A percentile compares a stretch with the other conserved stretches of the same genome.
Evolutionary conservation across 805 yeast genomes (phyloP).

Genomic region (Candida germanica): DNA sequence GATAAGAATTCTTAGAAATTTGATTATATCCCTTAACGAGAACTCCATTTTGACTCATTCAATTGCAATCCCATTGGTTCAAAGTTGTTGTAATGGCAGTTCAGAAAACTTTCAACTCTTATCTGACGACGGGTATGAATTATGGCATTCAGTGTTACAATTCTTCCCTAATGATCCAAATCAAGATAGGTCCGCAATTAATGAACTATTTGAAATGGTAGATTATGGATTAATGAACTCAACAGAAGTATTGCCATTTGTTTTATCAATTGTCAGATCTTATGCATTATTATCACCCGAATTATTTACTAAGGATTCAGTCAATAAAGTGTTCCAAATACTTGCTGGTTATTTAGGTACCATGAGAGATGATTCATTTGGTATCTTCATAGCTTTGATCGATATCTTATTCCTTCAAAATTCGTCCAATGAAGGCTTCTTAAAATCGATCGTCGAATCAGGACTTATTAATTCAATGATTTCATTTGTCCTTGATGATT

Average conservation of each 20-base stretch:
- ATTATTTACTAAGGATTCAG: constrained; percentile 34
- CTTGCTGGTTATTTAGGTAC: constrained; percentile 52
- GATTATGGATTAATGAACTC: constrained; percentile 60
- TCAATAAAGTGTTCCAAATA: constrained; percentile 43
- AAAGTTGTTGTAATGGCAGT: constrained; percentile 54
- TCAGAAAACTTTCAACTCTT: constrained; percentile 48
- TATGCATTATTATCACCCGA: constrained; percentile 52
- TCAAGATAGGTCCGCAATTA: constrained; percentile 32
- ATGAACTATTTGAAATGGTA: constrained; percentile 48
- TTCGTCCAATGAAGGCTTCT: constrained; percentile 21
- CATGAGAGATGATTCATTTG: constrained; percentile 70
- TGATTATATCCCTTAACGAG: constrained; percentile 54
- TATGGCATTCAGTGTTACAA: constrained; percentile 72
- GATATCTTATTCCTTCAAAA: constrained; percentile 46
- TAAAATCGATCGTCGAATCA: constrained; percentile 36
- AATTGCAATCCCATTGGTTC: constrained; percentile 63
- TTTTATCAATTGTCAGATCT: constrained; percentile 60
- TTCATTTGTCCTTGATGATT: constrained; percentile 39
- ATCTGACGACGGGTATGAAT: constrained; percentile 82
- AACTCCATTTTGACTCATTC: constrained; percentile 48
- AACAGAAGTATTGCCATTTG: constrained; percentile 69
- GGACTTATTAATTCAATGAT: constrained; percentile 45
- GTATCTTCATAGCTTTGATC: constrained; percentile 49
- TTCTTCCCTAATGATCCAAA: constrained; percentile 44
- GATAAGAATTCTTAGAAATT: constrained; percentile 53